Conservation (phyloP, 208 protist genomes). For the Wallacemonas sp. region DNA sequence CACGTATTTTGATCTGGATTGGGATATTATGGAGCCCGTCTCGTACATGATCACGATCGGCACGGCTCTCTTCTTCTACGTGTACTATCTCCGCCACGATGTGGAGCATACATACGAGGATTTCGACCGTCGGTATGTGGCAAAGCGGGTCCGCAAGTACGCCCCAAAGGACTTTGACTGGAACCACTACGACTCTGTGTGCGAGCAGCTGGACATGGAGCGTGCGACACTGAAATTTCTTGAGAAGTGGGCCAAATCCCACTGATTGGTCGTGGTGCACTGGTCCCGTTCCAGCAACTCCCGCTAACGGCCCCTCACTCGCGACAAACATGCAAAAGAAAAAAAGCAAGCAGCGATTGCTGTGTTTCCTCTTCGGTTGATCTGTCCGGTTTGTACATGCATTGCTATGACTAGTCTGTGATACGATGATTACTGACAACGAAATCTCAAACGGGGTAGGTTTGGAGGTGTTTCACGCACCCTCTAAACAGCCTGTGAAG, state of each 20-base stretch:
- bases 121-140: conserved; percentile 55
- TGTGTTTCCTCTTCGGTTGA: too few relatives aligned
- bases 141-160: conserved; percentile 55
- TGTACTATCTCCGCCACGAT: conserved; percentile 60
- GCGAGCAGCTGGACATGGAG: conserved; percentile 43
- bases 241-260: conserved; percentile 39
- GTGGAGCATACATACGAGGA: conserved; percentile 52
- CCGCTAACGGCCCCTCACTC: too few relatives aligned
- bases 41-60: conserved; percentile 72
- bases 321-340: too few relatives aligned
- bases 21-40: conserved; percentile 92
- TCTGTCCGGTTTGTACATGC: too few relatives aligned
- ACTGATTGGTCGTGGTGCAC: conserved; percentile 26
- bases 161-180: conserved; percentile 76
- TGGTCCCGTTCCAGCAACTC: background rate
- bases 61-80: conserved; percentile 67
- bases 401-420: too few relatives aligned
- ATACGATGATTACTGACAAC: too few relatives aligned
- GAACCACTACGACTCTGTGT: conserved; percentile 51
- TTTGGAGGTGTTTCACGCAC: too few relatives aligned
- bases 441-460: too few relatives aligned
- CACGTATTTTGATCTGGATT: conserved; percentile 88
- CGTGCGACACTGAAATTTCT: conserved; percentile 36
- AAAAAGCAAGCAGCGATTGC: too few relatives aligned
- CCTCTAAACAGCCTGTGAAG: too few relatives aligned